Evolutionary conservation across 1,284 basidiomycete genomes (phyloP), one percentile per base, ranked within the genome.

Genomic region (Ganoderma lucidum): DNA sequence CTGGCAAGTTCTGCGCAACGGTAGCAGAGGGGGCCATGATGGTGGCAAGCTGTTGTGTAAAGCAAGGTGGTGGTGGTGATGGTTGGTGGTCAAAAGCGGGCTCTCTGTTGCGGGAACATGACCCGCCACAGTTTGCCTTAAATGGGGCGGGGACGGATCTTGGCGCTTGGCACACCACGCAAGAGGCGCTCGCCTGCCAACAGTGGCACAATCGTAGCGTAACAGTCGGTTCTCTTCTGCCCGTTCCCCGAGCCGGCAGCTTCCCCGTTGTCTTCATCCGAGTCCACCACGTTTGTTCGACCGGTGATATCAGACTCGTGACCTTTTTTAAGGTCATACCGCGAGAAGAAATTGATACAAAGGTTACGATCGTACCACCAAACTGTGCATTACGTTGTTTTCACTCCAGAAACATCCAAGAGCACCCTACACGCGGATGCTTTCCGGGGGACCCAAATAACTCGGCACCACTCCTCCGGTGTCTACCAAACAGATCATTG

Each of bases 391-490:
- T 41, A 41, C 37, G 10, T 28, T 41, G 41, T 42, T 23, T 42
- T 23, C 59, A 44, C 23, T 30, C n/a, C 35, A 17, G 55, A 35
- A 6, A 48, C 12, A 51, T 5, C 48, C 48, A 28, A 51, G 48
- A 39, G n/a, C 37, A 35, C 53, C 60, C 35, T 64, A 77, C 64
- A 76, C 70, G 41, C 65, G 70, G 39, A 87, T 77, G 74, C 87
- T 89, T 77, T 90, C 89, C 1, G 89, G 88, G 37, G 89, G 89
- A 9, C 88, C 89, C 32, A 91, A 81, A 75, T 89, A 90, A 68
- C 88, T 89, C 6, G 84, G 77, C 63, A 80, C 74, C 10, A 90
- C 81, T 14, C 86, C 86, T 45, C 88, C 88, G 53, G 85, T 85
- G 77, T 91, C 88, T 88, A 68, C 32, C 56, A 59, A 39, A 8